These are phyloP conservation scores for Macadamia tetraphylla DNA, from an alignment of 164 flowering plant species.

Conservation along the genomic window DNA sequence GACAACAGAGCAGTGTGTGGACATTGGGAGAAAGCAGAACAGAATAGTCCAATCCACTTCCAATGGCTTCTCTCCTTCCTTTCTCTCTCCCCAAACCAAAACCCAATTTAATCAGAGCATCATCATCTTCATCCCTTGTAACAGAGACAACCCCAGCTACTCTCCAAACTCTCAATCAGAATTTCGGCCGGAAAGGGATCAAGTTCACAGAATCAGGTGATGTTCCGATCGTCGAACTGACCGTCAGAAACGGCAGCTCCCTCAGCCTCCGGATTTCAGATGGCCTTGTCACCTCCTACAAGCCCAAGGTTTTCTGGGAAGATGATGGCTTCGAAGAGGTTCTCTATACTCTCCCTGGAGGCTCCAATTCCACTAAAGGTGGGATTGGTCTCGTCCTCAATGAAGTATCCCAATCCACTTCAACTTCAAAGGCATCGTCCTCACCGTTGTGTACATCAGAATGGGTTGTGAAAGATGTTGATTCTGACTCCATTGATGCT, in stretches of 20 bases:
- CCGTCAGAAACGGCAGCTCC: constrained; percentile 84
- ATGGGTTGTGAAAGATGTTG: constrained; percentile 73
- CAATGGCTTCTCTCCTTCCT: constrained; percentile 30
- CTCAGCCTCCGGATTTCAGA: constrained; percentile 50
- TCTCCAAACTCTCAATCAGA: constrained; percentile 44
- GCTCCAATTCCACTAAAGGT: constrained; percentile 36
- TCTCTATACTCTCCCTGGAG: constrained; percentile 57
- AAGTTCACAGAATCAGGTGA: constrained; percentile 47
- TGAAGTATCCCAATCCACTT: constrained; percentile 33
- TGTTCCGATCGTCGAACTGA: constrained; percentile 45
- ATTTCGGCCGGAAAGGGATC: constrained; percentile 79
- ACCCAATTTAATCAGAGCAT: constrained; percentile 12
- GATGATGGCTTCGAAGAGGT: constrained; percentile 83
- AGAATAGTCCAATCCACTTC: too few relatives aligned
- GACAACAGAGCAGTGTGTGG: constrained; percentile 17
- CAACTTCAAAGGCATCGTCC: constrained; percentile 22
- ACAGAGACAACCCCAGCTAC: constrained; percentile 21
- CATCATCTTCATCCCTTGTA: constrained; percentile 7
- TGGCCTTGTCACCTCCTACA: constrained; percentile 75
- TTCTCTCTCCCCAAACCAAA: constrained; percentile 26
- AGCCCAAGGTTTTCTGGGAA: constrained; percentile 82
- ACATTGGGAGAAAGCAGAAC: neutral
- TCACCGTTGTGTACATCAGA: constrained; percentile 30
- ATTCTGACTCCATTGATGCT: constrained; percentile 88
- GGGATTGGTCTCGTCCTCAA: constrained; percentile 76